Evolutionary conservation across 2,329 filamentous ascomycete genomes (phyloP).

Genomic region (Chrysosporium queenslandicum): DNA sequence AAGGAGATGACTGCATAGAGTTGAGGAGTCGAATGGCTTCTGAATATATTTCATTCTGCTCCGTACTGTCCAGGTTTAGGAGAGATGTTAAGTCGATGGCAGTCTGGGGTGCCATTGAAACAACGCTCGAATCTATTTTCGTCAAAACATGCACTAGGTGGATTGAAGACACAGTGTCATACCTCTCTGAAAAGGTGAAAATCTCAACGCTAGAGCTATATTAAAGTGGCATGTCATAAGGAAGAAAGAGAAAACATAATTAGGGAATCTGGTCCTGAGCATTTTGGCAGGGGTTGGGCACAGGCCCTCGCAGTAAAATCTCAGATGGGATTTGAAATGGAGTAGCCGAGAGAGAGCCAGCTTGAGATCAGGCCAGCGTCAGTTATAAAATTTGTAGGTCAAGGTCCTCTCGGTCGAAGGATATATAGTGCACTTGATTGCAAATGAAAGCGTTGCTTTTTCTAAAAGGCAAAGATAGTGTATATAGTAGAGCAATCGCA

Average conservation of each 20-base stretch:
- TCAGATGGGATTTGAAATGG: too few species aligned
- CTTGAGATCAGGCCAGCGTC: background rate
- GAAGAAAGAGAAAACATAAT: background rate
- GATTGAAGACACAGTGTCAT: conserved; percentile 3
- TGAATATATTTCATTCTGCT: conserved; percentile 31
- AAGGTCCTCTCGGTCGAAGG: background rate
- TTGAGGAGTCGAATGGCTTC: conserved; percentile 38
- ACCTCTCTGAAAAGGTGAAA: conserved; percentile 13
- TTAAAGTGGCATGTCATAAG: background rate
- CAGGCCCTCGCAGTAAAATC: background rate
- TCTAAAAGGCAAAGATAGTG: too few species aligned
- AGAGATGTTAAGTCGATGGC: conserved; percentile 24
- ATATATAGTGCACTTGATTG: background rate
- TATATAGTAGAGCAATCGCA: too few species aligned
- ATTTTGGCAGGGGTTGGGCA: background rate
- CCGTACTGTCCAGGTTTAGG: conserved; percentile 19
- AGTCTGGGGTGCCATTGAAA: conserved; percentile 7
- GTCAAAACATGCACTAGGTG: conserved; percentile 3
- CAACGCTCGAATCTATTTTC: conserved; percentile 9
- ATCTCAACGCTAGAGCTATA: conserved; percentile 8
- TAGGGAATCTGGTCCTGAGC: background rate
- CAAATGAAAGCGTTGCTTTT: too few species aligned
- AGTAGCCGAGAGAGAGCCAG: background rate
- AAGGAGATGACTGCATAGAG: conserved; percentile 38
- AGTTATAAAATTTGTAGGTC: background rate